Evolutionary conservation across 1,284 basidiomycete genomes (phyloP).

Genomic region (Sanghuangporus sanghuang): DNA sequence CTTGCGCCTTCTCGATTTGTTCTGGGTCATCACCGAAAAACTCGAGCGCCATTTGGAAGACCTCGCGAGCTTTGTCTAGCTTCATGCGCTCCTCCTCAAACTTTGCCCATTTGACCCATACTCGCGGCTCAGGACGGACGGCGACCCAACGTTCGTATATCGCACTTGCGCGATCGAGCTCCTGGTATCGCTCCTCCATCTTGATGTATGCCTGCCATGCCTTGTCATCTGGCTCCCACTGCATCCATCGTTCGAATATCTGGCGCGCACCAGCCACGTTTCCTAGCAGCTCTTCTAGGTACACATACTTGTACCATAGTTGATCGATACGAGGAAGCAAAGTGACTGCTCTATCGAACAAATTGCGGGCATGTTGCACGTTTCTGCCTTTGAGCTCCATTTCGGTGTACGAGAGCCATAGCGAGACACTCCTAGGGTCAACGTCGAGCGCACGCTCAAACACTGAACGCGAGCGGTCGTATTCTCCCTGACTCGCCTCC

Average conservation of each 20-base stretch:
- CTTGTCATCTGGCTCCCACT: slow-evolving; percentile 99
- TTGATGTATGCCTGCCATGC: slow-evolving; percentile 99
- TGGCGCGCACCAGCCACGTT: slow-evolving; percentile 95
- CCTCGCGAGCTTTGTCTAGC: slow-evolving; percentile 88
- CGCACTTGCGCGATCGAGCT: slow-evolving; percentile 85
- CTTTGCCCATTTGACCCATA: slow-evolving; percentile 97
- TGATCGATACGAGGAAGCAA: slow-evolving; percentile 93
- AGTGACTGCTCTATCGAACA: slow-evolving; percentile 95
- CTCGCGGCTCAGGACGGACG: slow-evolving; percentile 88
- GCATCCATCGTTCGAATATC: slow-evolving; percentile 99
- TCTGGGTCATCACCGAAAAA: slow-evolving; percentile 98
- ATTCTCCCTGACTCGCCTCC: slow-evolving; percentile 97
- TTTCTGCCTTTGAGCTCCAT: slow-evolving; percentile 97
- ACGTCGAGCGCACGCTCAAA: slow-evolving; percentile 97
- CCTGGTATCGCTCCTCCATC: slow-evolving; percentile 90
- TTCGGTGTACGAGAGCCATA: slow-evolving; percentile 98
- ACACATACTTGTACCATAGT: slow-evolving; percentile 99
- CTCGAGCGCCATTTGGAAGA: slow-evolving; percentile 95
- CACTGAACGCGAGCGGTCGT: slow-evolving; percentile 86
- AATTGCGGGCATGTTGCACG: slow-evolving; percentile 93
- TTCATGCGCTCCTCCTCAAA: slow-evolving; percentile 91
- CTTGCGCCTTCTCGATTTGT: slow-evolving; percentile 95
- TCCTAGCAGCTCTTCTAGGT: slow-evolving; percentile 94
- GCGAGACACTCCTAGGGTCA: slow-evolving; percentile 80
- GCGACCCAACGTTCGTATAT: slow-evolving; percentile 96